phyloP scores from a whole-genome alignment of 2,329 filamentous ascomycete genomes.

The Pseudogymnoascus verrucosus region DNA sequence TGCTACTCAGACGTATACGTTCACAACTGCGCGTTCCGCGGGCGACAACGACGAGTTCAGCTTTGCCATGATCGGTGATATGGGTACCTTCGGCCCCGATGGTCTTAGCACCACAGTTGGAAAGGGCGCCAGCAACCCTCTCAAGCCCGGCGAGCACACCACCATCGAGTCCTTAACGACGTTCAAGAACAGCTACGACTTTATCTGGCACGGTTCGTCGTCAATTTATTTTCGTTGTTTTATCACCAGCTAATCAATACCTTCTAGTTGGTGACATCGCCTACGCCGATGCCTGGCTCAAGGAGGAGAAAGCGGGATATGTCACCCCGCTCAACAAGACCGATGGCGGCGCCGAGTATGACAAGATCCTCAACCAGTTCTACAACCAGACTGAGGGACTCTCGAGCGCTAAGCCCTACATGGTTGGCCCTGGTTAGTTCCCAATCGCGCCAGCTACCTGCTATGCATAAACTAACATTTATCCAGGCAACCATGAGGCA shows the following conservation, averaged over 20 bases:
- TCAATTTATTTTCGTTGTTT: background rate
- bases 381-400: conserved; percentile 47
- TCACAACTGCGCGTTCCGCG: background rate
- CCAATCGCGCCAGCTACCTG: conserved; percentile 20
- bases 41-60: background rate
- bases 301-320: conserved; percentile 5
- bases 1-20: background rate
- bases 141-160: background rate
- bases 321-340: background rate
- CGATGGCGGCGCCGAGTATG: conserved; percentile 27
- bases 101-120: conserved; percentile 8
- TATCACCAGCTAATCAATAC: background rate
- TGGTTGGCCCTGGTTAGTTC: conserved; percentile 30
- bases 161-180: conserved; percentile 4
- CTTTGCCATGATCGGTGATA: background rate
- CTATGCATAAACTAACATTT: conserved; percentile 38
- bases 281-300: conserved; percentile 51
- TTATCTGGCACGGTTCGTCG: background rate
- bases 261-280: conserved; percentile 36
- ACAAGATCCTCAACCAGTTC: conserved; percentile 48
- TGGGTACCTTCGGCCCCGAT: conserved; percentile 1
- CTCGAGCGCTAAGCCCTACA: conserved; percentile 45
- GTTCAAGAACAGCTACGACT: background rate
- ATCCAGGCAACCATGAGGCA: conserved; percentile 51
- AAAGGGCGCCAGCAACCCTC: background rate